phyloP scores from a whole-genome alignment of 148 eudicot species.

The Oxyria digyna region DNA sequence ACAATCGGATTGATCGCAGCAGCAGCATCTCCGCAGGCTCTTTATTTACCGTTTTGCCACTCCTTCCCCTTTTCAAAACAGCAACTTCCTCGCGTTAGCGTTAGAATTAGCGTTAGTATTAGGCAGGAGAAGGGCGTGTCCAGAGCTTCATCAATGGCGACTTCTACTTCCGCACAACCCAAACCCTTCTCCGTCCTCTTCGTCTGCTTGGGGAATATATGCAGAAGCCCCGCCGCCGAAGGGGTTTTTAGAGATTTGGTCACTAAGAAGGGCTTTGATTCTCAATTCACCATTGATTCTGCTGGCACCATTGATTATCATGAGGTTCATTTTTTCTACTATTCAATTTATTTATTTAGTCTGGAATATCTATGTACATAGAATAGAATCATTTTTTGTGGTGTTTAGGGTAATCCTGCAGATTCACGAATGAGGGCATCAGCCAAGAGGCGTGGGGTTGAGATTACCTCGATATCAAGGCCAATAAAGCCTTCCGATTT shows the following conservation, averaged over 20 bases:
- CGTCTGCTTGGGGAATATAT: slow-evolving; percentile 90
- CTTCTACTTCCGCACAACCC: slow-evolving; percentile 23
- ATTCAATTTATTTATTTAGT: background rate
- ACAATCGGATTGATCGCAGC: background rate
- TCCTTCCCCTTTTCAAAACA: background rate
- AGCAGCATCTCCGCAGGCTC: background rate
- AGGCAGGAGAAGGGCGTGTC: background rate
- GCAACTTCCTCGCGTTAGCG: background rate
- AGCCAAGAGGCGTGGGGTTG: slow-evolving; percentile 76
- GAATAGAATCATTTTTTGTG: background rate
- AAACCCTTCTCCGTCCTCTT: slow-evolving; percentile 70
- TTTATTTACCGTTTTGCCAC: slow-evolving; percentile 10
- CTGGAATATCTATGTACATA: background rate
- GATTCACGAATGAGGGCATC: slow-evolving; percentile 91
- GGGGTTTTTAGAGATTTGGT: slow-evolving; percentile 82
- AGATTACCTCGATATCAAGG: slow-evolving; percentile 80
- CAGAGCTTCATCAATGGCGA: slow-evolving; percentile 43
- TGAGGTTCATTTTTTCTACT: slow-evolving; percentile 31
- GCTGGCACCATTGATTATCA: slow-evolving; percentile 89
- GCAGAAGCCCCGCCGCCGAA: slow-evolving; percentile 98
- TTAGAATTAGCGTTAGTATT: background rate
- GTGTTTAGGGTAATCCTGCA: slow-evolving; percentile 74
- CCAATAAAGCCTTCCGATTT: slow-evolving; percentile 82
- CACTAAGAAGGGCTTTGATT: slow-evolving; percentile 45
- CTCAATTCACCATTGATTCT: slow-evolving; percentile 76